A percentile compares a stretch with the other conserved stretches of the same genome.
Evolutionary conservation across 2,329 filamentous ascomycete genomes (phyloP).

Genomic region (Trichophyton mentagrophytes): DNA sequence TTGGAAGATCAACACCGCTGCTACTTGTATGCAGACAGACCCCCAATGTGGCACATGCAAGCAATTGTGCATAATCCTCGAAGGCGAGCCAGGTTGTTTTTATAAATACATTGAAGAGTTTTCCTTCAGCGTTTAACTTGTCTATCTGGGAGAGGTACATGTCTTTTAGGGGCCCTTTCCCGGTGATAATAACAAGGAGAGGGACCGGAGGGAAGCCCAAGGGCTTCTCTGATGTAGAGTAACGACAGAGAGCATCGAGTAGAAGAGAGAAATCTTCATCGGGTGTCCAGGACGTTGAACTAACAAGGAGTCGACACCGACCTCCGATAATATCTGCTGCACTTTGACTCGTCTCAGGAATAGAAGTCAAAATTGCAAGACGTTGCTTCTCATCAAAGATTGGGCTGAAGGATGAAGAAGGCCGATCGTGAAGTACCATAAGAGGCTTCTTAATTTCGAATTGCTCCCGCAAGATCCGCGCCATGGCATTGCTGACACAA

Average conservation of each 20-base stretch:
- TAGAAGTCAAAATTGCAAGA: slow-evolving; percentile 47
- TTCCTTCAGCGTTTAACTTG: slow-evolving; percentile 46
- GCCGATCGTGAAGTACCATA: slow-evolving; percentile 71
- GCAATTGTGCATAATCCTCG: slow-evolving; percentile 68
- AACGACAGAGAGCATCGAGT: slow-evolving; percentile 65
- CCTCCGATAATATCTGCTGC: slow-evolving; percentile 47
- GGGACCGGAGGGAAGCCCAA: slow-evolving; percentile 42
- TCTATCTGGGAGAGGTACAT: slow-evolving; percentile 58
- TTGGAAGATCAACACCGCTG: slow-evolving; percentile 88
- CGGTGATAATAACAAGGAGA: slow-evolving; percentile 83
- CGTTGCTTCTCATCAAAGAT: slow-evolving; percentile 40
- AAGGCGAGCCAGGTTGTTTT: slow-evolving; percentile 74
- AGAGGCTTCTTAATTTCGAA: slow-evolving; percentile 55
- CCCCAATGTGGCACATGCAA: slow-evolving; percentile 77
- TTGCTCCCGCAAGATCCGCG: slow-evolving; percentile 52
- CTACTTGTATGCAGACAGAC: slow-evolving; percentile 87
- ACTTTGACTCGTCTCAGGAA: slow-evolving; percentile 52
- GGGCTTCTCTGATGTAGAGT: slow-evolving; percentile 45
- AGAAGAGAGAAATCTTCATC: slow-evolving; percentile 91
- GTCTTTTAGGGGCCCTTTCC: slow-evolving; percentile 74
- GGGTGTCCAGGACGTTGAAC: slow-evolving; percentile 91
- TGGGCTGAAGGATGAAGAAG: slow-evolving; percentile 69
- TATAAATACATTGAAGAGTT: slow-evolving; percentile 58
- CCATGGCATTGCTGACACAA: slow-evolving; percentile 84
- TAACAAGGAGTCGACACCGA: slow-evolving; percentile 60